Base-by-base conservation (phyloP, 1,284 basidiomycete genomes). In the Ceratobasidium sp. region DNA sequence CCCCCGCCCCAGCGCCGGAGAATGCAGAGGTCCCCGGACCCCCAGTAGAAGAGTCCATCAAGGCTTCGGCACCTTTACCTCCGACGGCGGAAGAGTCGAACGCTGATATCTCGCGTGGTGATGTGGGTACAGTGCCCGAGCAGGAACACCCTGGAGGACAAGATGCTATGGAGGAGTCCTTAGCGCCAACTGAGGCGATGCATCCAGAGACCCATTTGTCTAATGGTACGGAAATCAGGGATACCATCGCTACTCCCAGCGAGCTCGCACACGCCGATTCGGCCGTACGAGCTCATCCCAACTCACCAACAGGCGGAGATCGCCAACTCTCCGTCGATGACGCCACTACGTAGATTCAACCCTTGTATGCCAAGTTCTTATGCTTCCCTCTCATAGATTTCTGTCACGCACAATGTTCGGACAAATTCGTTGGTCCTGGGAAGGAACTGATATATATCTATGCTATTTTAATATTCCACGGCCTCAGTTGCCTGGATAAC, bases 121-220 rank as follows among this genome's bases (percentile, higher is more conserved):
- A 51, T 37, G 42, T 33, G 26, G 20, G 35, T 28, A 7, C 69
- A 31, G 54, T 47, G 20, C 37, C 58, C 26, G 56, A 73, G 35
- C 20, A 37, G 37, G 69, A 73, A 26, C 69, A 28, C 26, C 69
- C 56, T 63, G 28, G 35, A 60, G 53, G 53, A 61, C 23, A 42
- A 33, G 35, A n/a, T 35, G 37, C 39, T 28, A 26, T 23, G 8
- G 56, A 61, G 42, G 56, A 73, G n/a, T 13, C 39, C 35, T 35
- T 58, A 73, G 56, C 69, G 56, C 69, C 51, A 73, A 61, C 56
- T 61, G 69, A 73, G 69, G 69, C 56, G 42, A 49, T 61, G 47
- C 69, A 61, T 7, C 56, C 37, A 49, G 42, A 39, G 31, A 61
- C 69, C 23, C 26, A 13, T 45, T 28, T 60, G 20, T 54, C 42